Evolutionary conservation across 257 asterid genomes (phyloP).

Genomic region (Gynochthodes officinalis): DNA sequence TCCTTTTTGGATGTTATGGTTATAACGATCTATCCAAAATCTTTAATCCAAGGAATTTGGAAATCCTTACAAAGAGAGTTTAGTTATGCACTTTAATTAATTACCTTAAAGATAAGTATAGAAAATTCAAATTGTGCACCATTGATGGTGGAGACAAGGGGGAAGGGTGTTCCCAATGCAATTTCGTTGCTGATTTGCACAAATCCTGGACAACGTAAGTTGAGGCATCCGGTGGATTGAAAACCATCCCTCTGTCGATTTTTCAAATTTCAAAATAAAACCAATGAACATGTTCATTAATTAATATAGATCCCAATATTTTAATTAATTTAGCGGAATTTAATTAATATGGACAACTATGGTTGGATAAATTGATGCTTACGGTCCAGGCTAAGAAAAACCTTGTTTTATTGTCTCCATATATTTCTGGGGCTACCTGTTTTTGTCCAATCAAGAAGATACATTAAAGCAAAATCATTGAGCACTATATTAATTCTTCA

Average conservation of each 20-base stretch:
- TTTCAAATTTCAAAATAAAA: too few species aligned
- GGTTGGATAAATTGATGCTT: too few species aligned
- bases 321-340: too few species aligned
- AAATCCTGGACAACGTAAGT: constrained; percentile 33
- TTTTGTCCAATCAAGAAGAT: neutral
- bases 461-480: neutral
- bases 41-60: too few species aligned
- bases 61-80: too few species aligned
- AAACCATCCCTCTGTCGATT: constrained; percentile 29
- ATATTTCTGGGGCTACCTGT: constrained; percentile 3
- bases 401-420: neutral
- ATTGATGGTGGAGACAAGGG: constrained; percentile 18
- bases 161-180: constrained; percentile 22
- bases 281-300: too few species aligned
- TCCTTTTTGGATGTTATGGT: too few species aligned
- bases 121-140: constrained; percentile 25
- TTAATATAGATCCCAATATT: too few species aligned
- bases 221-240: constrained; percentile 31
- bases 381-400: constrained; percentile 6
- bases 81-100: too few species aligned
- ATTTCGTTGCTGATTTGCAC: constrained; percentile 26
- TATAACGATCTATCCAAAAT: too few species aligned
- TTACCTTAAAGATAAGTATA: constrained; percentile 29
- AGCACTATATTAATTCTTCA: neutral
- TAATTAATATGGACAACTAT: too few species aligned